A percentile compares a stretch with the other conserved stretches of the same genome.
Conservation (phyloP, 495 filamentous ascomycete species). For the Neurospora sp. region DNA sequence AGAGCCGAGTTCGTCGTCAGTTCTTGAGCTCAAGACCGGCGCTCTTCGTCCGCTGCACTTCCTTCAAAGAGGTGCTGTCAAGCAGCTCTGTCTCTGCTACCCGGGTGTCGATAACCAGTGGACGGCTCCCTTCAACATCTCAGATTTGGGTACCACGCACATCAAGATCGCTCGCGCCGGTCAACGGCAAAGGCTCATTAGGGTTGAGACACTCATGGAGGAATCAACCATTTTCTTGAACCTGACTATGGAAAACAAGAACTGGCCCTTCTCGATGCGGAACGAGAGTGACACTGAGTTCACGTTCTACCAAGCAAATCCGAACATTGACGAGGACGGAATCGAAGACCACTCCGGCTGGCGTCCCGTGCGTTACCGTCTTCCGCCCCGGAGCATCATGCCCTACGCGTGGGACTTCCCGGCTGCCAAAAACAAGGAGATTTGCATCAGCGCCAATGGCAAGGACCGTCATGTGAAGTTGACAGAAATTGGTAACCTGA, state of each 20-base stretch:
- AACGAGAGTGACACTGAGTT: conserved; percentile 97
- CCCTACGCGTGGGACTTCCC: conserved; percentile 99
- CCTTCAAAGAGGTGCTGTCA: conserved; percentile 63
- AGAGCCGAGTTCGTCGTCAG: conserved; percentile 76
- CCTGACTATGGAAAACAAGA: conserved; percentile 76
- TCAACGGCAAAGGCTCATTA: conserved; percentile 78
- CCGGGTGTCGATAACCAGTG: conserved; percentile 94
- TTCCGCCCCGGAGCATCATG: conserved; percentile 95
- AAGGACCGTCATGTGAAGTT: conserved; percentile 86
- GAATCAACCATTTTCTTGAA: conserved; percentile 87
- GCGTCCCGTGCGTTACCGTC: conserved; percentile 84
- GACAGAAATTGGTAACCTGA: conserved; percentile 88
- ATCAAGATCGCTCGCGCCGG: conserved; percentile 86
- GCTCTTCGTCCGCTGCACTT: conserved; percentile 78
- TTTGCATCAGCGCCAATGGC: conserved; percentile 67
- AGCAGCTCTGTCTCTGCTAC: conserved; percentile 88
- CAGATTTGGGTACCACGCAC: conserved; percentile 81
- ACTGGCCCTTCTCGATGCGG: conserved; percentile 97
- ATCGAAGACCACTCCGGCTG: conserved; percentile 75
- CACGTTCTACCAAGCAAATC: conserved; percentile 79
- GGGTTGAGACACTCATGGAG: conserved; percentile 85
- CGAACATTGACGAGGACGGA: conserved; percentile 66
- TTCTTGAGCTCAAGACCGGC: conserved; percentile 63
- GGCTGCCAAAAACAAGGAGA: conserved; percentile 88
- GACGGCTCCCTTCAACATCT: conserved; percentile 96